A percentile compares a stretch with the other conserved stretches of the same genome.
phyloP scores from a whole-genome alignment of 169 alveolate genomes.

The Plasmodium billcollinsi region DNA sequence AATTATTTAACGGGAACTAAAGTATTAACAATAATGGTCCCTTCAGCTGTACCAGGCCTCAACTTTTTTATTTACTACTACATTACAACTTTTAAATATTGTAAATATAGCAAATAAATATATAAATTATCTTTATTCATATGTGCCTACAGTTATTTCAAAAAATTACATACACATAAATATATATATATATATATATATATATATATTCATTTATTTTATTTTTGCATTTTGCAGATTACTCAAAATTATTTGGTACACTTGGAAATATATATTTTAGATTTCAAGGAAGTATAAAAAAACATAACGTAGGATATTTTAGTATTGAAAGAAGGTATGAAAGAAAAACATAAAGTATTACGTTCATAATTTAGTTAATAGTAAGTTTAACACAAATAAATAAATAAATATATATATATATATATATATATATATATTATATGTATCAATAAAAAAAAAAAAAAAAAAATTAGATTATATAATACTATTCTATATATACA shows the following conservation, averaged over 20 bases:
- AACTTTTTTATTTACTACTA: constrained; percentile 17
- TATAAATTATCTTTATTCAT: background rate
- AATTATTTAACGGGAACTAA: constrained; percentile 35
- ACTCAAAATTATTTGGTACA: constrained; percentile 12
- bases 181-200: no score
- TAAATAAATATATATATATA: no score
- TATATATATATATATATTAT: no score
- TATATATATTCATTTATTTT: background rate
- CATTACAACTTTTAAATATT: constrained; percentile 16
- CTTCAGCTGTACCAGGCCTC: constrained; percentile 39
- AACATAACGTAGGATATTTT: constrained; percentile 57
- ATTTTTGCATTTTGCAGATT: constrained; percentile 26
- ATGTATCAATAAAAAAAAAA: no score
- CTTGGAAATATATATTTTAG: constrained; percentile 42
- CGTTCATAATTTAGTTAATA: background rate
- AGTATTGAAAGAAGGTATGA: background rate
- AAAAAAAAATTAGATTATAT: no score
- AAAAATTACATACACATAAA: no score
- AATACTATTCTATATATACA: no score
- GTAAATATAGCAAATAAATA: constrained; percentile 8
- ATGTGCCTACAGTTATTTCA: constrained; percentile 14
- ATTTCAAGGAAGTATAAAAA: constrained; percentile 6
- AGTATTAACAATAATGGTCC: constrained; percentile 6
- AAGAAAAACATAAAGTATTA: background rate
- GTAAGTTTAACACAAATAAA: no score